Evolutionary conservation across 345 rosid species (phyloP).

Genomic region (Melastoma malabathricum): DNA sequence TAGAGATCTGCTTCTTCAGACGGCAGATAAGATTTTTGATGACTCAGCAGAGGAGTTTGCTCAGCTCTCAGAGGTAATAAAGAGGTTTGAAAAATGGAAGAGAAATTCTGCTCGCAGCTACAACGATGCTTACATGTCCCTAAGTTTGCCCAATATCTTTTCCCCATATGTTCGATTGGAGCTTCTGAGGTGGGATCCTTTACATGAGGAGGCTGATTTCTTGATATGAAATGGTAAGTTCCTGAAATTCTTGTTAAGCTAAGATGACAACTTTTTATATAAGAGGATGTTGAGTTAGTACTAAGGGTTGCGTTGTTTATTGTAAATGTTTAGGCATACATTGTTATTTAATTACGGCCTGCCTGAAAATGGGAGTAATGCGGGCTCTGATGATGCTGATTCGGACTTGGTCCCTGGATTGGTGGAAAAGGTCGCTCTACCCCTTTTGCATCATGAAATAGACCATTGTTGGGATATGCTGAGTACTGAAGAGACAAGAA

Average conservation of each 20-base stretch:
- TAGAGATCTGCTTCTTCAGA: constrained; percentile 49
- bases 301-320: background rate
- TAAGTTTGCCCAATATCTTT: constrained; percentile 72
- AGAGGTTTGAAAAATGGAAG: constrained; percentile 79
- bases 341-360: constrained; percentile 70
- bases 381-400: constrained; percentile 62
- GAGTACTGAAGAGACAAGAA: constrained; percentile 57
- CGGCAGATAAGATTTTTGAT: constrained; percentile 70
- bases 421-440: constrained; percentile 82
- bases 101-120: constrained; percentile 59
- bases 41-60: constrained; percentile 91
- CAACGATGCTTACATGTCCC: constrained; percentile 84
- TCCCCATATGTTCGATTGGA: constrained; percentile 90
- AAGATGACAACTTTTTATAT: background rate
- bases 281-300: background rate
- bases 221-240: constrained; percentile 69
- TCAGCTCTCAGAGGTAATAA: constrained; percentile 64
- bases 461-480: constrained; percentile 83
- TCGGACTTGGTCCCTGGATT: constrained; percentile 73
- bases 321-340: constrained; percentile 51
- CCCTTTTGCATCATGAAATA: constrained; percentile 73
- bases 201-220: constrained; percentile 64
- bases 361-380: constrained; percentile 55
- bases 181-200: constrained; percentile 91
- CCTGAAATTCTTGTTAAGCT: background rate